A percentile compares a stretch with the other conserved stretches of the same genome.
Conservation (phyloP, 208 protist genomes). For the Herpetomonas samuelpessoai region DNA sequence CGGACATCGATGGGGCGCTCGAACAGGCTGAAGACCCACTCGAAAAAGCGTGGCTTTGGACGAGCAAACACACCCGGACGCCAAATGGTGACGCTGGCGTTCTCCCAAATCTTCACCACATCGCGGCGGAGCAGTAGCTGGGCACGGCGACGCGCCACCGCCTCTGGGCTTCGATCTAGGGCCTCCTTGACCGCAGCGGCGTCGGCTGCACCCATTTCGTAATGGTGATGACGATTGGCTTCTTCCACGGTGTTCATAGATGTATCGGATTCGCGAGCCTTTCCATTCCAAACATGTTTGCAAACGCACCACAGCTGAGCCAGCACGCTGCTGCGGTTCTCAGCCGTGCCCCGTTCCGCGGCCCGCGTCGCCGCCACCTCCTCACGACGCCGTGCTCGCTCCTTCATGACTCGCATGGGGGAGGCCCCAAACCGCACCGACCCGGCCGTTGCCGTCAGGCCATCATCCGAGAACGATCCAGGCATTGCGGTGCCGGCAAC, state of each 20-base stretch:
- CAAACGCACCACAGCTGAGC: background rate
- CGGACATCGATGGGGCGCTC: conserved; percentile 33
- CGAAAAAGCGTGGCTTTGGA: conserved; percentile 19
- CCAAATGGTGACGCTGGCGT: conserved; percentile 58
- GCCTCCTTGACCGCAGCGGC: conserved; percentile 3
- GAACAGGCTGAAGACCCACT: conserved; percentile 25
- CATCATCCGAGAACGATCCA: no score
- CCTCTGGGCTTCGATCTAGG: conserved; percentile 11
- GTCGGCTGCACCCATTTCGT: background rate
- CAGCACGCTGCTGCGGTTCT: background rate
- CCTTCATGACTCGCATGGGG: background rate
- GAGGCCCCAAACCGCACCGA: background rate
- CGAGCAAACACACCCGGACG: conserved; percentile 39
- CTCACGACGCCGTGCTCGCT: background rate
- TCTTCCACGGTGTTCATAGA: no score
- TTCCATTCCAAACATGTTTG: background rate
- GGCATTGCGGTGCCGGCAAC: background rate
- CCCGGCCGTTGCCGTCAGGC: no score
- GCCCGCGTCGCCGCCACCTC: background rate
- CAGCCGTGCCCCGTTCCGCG: no score
- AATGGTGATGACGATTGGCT: background rate
- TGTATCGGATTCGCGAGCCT: no score
- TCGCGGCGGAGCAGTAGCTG: conserved; percentile 56
- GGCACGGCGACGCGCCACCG: conserved; percentile 28
- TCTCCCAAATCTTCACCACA: conserved; percentile 51